phyloP scores from a whole-genome alignment of 371 early-diverging fungal species.

The Haplosporangium sp. region DNA sequence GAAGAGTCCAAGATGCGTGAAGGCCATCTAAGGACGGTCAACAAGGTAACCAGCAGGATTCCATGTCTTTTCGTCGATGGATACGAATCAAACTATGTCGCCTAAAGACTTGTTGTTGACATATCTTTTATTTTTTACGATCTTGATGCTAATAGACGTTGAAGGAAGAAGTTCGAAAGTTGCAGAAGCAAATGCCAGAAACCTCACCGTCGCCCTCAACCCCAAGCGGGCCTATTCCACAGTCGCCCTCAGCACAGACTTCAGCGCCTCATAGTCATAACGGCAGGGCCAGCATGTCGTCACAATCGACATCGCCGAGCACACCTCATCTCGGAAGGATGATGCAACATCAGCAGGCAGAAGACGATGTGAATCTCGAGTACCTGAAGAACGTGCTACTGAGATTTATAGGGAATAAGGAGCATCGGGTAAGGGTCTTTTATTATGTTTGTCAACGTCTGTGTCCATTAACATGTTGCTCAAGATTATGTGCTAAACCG shows the following conservation, averaged over 20 bases:
- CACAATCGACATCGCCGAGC: slow-evolving; percentile 45
- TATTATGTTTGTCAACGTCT: not conserved
- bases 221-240: slow-evolving; percentile 13
- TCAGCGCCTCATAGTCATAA: slow-evolving; percentile 22
- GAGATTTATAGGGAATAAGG: slow-evolving; percentile 86
- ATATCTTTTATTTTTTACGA: not conserved
- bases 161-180: slow-evolving; percentile 70
- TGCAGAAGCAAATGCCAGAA: slow-evolving; percentile 38
- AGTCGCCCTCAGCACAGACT: slow-evolving; percentile 44
- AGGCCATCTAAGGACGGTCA: slow-evolving; percentile 71
- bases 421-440: slow-evolving; percentile 65
- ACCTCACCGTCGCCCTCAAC: slow-evolving; percentile 28
- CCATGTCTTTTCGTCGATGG: not conserved
- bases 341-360: slow-evolving; percentile 39
- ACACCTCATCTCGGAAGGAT: slow-evolving; percentile 35
- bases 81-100: not conserved
- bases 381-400: slow-evolving; percentile 88
- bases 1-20: slow-evolving; percentile 73
- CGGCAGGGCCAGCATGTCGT: slow-evolving; percentile 23
- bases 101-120: too few species aligned
- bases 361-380: slow-evolving; percentile 78
- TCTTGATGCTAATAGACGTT: slow-evolving; percentile 57
- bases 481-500: too few species aligned
- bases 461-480: not conserved
- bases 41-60: slow-evolving; percentile 58